Base-by-base conservation (phyloP, 2,329 filamentous ascomycete genomes). In the Hypoxylon sp. region DNA sequence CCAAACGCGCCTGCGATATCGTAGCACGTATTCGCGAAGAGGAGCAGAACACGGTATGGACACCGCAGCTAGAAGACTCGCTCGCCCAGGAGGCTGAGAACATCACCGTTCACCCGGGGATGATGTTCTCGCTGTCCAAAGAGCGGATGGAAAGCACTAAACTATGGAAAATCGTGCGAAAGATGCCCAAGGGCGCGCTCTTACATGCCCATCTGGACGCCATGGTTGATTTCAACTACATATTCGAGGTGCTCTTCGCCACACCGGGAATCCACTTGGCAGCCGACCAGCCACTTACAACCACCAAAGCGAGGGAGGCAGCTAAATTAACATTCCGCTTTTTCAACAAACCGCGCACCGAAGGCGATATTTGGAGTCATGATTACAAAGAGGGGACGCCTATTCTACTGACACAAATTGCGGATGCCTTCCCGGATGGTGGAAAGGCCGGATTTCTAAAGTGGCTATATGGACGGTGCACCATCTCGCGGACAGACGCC, bases 51-150 rank as follows among this genome's bases (percentile, higher is more conserved):
- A 90, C 88, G 2, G 83, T 95, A 66, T 97, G 94, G 94, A 93
- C 90, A 8, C 84, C 87, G 32, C 86, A 88, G 50, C 88, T 92
- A 54, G 92, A 95, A 74, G 90, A 94, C 75, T 85, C 85, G 48
- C 82, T 93, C 2, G 89, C 91, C 2, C 86, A 87, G 70, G 82
- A 88, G 62, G 82, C 80, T n/a, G 79, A 82, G 27, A 84, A 89
- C 73, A 86, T 88, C 67, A 88, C 89, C 72, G 83, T 95, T 55
- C 93, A 92, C 77, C 93, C 93, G 0, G 94, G 94, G 10, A 97
- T 97, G 91, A 96, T 97, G 92, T 98, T 97, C 80, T 90, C 88
- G 37, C 85, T 95, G 37, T 93, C 93, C 73, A 95, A 94, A 79
- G 87, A 90, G n/a, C 88, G 89, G 39, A 97, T 97, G 89, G 93